Evolutionary conservation across 2,329 filamentous ascomycete species (phyloP).

Genomic region (Verticillium zaregamsianum): DNA sequence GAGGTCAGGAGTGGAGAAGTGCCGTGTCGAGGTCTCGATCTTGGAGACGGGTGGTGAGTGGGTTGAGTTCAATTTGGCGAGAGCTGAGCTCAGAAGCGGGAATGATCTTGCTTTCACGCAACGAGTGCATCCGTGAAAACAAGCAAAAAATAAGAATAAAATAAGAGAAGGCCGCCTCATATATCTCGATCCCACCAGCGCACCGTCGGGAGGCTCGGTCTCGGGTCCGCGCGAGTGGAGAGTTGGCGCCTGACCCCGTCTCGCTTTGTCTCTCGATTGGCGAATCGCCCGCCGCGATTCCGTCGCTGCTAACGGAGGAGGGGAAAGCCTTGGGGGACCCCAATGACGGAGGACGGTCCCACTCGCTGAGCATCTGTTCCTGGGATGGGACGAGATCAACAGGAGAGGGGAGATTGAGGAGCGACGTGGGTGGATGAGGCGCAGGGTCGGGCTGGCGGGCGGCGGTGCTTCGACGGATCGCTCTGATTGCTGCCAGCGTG

Average conservation of each 20-base stretch:
- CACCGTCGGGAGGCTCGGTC: not conserved
- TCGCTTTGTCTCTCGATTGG: not conserved
- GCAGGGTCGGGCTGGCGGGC: not conserved
- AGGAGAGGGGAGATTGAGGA: not conserved
- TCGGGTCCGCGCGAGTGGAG: not conserved
- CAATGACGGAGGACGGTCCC: not conserved
- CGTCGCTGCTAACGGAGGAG: not conserved
- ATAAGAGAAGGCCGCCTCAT: no score
- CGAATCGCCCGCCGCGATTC: not conserved
- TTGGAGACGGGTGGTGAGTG: not conserved
- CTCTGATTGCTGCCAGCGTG: not conserved
- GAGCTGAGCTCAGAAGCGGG: no score
- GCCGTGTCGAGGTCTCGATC: no score
- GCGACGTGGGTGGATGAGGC: not conserved
- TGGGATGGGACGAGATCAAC: not conserved
- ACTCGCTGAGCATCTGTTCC: not conserved
- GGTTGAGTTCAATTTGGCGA: no score
- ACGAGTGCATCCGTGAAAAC: no score
- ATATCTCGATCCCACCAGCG: not conserved
- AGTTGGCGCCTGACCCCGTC: not conserved
- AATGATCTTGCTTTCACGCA: no score
- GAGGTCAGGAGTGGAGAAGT: not conserved
- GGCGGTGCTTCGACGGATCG: not conserved
- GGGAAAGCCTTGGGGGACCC: not conserved
- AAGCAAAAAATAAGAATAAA: no score